Base-by-base conservation (phyloP, 345 rosid genomes). In the Turritis glabra region DNA sequence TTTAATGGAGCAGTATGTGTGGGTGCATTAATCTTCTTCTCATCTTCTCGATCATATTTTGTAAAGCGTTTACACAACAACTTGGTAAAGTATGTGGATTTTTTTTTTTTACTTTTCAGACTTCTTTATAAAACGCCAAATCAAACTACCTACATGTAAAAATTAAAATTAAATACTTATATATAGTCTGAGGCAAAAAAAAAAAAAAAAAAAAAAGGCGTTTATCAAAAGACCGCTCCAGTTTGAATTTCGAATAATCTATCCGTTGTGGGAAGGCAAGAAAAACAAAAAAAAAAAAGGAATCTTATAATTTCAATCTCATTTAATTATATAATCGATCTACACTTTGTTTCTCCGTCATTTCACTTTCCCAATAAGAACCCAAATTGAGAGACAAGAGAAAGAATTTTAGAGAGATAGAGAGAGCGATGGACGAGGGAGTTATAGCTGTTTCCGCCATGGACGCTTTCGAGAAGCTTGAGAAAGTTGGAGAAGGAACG, bases 401-500 rank as follows among this genome's bases (percentile, higher is more conserved):
- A 26, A 19, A 22, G 44, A 69, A 14, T 38, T 51, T 47, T 19
- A 30, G 27, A 78, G 48, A 64, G 67, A 59, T n/a, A n/a, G 40
- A 72, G 58, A 69, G 65, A 74, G 74, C 22, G 54, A 85, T 87
- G 86, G 90, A 82, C 75, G 82, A 80, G 70, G 78, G 41, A 46
- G 80, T 62, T 26, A 67, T 67, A 32, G 74, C 78, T 1, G 77
- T 84, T 33, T 92, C 97, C 25, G 96, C 85, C 40, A 95, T 89
- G 97, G 93, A 92, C 15, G 90, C 88, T 3, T 95, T 90, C 78
- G 97, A 95, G 84, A 95, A 95, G 82, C 88, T 95, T 21, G 99
- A 95, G 90, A 95, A 95, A 74, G 99, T 95, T 3, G 99, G 99
- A 19, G 99, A 95, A 71, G 99, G 99, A 25, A 95, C 99, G 0